Conservation (phyloP, 176 grass and related monocot species). For the Triticum monococcum region DNA sequence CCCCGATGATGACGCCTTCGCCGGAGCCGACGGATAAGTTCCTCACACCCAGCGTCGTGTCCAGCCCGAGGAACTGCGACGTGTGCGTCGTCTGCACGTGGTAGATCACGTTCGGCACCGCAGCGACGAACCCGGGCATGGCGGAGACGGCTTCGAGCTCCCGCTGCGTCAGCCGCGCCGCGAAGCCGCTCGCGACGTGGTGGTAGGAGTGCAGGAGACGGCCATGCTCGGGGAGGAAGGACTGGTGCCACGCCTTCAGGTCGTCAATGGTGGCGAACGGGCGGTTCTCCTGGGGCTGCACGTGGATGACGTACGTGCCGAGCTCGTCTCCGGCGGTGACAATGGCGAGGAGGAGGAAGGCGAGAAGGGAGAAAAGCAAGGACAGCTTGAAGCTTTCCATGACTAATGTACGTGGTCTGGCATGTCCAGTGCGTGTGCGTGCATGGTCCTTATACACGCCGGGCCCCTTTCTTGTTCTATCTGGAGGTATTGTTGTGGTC, state of each 20-base stretch:
- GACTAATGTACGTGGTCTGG: background rate
- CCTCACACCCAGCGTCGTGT: background rate
- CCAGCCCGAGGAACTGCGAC: background rate
- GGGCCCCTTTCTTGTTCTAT: background rate
- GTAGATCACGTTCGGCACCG: background rate
- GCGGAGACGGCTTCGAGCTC: slow-evolving; percentile 22
- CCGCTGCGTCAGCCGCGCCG: slow-evolving; percentile 6
- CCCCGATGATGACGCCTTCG: slow-evolving; percentile 33
- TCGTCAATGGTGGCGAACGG: background rate
- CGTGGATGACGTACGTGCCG: slow-evolving; percentile 2
- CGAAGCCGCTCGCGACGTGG: slow-evolving; percentile 33
- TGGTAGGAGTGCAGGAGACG: slow-evolving; percentile 33
- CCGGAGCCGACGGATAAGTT: background rate
- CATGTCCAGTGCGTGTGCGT: background rate
- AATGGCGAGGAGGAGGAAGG: background rate
- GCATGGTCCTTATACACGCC: background rate
- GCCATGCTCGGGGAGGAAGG: slow-evolving; percentile 9
- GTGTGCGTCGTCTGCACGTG: background rate
- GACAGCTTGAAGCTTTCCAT: background rate
- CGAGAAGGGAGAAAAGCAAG: background rate
- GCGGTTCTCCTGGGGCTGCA: background rate
- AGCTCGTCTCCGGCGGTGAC: background rate
- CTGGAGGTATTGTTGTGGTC: background rate
- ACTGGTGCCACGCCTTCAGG: slow-evolving; percentile 6
- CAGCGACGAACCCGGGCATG: slow-evolving; percentile 21